phyloP scores from a whole-genome alignment of 2,329 filamentous ascomycete species.

The Aureobasidium sp. region DNA sequence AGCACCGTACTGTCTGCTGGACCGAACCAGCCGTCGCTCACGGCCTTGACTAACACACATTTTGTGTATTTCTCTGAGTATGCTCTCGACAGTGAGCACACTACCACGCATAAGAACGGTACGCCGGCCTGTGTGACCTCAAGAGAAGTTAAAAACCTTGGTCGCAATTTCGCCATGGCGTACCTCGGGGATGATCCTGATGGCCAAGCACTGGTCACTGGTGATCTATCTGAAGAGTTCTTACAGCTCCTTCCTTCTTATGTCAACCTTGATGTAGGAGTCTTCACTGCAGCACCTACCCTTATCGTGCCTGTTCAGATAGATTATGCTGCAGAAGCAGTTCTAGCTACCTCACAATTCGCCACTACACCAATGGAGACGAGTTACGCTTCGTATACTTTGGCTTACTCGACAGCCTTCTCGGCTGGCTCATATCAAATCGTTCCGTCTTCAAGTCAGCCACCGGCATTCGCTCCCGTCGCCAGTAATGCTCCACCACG shows the following conservation, averaged over 20 bases:
- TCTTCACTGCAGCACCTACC: constrained; percentile 34
- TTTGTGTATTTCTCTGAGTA: constrained; percentile 39
- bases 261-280: constrained; percentile 26
- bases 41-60: constrained; percentile 28
- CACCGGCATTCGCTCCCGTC: background rate
- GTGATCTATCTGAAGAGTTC: constrained; percentile 14
- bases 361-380: background rate
- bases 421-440: background rate
- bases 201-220: constrained; percentile 24
- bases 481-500: background rate
- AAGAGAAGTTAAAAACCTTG: constrained; percentile 31
- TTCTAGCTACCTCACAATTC: constrained; percentile 16
- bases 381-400: background rate
- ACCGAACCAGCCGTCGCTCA: background rate
- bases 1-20: constrained; percentile 13
- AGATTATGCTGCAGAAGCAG: constrained; percentile 26
- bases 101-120: constrained; percentile 24
- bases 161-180: constrained; percentile 30
- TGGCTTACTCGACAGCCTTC: background rate
- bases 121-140: constrained; percentile 25
- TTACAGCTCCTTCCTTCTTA: constrained; percentile 19
- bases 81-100: constrained; percentile 32
- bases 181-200: constrained; percentile 30
- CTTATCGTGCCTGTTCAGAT: constrained; percentile 37
- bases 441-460: background rate